Evolutionary conservation across 148 eudicot genomes (phyloP).

Genomic region (Vaccinium macrocarpon): DNA sequence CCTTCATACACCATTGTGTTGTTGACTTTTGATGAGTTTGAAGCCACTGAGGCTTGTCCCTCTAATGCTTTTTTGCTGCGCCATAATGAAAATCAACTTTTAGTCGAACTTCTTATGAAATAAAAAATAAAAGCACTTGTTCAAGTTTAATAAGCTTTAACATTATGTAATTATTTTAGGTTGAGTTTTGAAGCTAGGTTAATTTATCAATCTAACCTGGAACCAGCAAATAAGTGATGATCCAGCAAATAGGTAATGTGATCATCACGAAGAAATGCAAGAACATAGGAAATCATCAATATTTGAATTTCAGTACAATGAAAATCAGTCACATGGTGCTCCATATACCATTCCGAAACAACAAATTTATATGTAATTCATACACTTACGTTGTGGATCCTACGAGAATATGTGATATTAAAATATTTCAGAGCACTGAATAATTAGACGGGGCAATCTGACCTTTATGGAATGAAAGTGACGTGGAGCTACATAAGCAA

Average conservation of each 20-base stretch:
- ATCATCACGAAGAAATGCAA: too few species aligned
- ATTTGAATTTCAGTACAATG: too few species aligned
- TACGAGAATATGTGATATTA: too few species aligned
- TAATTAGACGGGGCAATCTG: not conserved
- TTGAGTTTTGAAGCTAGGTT: not conserved
- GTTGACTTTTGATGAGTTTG: slow-evolving; percentile 21
- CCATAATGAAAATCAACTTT: not conserved
- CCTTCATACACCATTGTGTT: slow-evolving; percentile 67
- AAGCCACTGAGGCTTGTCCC: slow-evolving; percentile 22
- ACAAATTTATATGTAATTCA: too few species aligned
- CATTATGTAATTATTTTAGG: not conserved
- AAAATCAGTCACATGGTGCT: too few species aligned
- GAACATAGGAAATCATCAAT: too few species aligned
- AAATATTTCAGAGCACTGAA: too few species aligned
- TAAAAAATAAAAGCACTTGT: not conserved
- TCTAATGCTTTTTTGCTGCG: slow-evolving; percentile 62
- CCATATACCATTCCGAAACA: too few species aligned
- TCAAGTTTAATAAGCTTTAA: not conserved
- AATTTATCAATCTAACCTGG: not conserved
- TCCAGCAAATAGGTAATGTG: too few species aligned
- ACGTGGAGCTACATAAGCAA: not conserved
- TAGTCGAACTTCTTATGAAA: not conserved
- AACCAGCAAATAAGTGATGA: too few species aligned
- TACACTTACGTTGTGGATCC: too few species aligned
- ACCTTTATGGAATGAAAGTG: not conserved